phyloP scores from a whole-genome alignment of 2,329 filamentous ascomycete species.

The Aureobasidium sp. region DNA sequence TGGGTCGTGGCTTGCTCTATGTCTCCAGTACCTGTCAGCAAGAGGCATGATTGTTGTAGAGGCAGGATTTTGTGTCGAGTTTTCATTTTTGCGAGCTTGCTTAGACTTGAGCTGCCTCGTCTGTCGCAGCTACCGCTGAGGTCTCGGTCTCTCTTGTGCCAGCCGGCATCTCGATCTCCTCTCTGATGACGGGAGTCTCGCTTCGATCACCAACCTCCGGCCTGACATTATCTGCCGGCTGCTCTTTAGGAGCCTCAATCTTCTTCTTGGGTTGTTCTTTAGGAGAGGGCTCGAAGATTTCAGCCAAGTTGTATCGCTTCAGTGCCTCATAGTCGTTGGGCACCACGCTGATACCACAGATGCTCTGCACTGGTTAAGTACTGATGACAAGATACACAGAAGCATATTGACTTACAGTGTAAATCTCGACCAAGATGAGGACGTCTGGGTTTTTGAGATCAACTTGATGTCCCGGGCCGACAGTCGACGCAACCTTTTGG shows the following conservation, averaged over 20 bases:
- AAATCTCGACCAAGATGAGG: slow-evolving; percentile 72
- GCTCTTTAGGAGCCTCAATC: slow-evolving; percentile 11
- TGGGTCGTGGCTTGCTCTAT: neutral
- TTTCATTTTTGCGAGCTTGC: neutral
- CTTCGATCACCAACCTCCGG: slow-evolving; percentile 20
- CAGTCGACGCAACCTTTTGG: slow-evolving; percentile 58
- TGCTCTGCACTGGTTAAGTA: slow-evolving; percentile 44
- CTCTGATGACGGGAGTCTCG: neutral
- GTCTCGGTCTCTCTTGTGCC: neutral
- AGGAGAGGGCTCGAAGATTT: slow-evolving; percentile 55
- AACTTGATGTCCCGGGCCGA: slow-evolving; percentile 65
- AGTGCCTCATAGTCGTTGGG: slow-evolving; percentile 65
- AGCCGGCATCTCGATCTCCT: slow-evolving; percentile 2
- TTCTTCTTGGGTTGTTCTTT: slow-evolving; percentile 24
- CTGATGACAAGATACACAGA: too few species aligned
- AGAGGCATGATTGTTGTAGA: neutral
- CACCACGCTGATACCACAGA: slow-evolving; percentile 74
- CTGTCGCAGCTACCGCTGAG: neutral
- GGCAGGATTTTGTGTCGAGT: neutral
- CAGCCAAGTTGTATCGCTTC: slow-evolving; percentile 71
- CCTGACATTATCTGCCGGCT: slow-evolving; percentile 21
- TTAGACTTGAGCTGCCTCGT: neutral
- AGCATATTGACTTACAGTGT: slow-evolving; percentile 54
- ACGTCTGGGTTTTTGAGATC: slow-evolving; percentile 72
- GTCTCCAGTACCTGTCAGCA: neutral